Evolutionary conservation across 768 basidiomycete genomes (phyloP).

Genomic region (Naganishia randhawae): DNA sequence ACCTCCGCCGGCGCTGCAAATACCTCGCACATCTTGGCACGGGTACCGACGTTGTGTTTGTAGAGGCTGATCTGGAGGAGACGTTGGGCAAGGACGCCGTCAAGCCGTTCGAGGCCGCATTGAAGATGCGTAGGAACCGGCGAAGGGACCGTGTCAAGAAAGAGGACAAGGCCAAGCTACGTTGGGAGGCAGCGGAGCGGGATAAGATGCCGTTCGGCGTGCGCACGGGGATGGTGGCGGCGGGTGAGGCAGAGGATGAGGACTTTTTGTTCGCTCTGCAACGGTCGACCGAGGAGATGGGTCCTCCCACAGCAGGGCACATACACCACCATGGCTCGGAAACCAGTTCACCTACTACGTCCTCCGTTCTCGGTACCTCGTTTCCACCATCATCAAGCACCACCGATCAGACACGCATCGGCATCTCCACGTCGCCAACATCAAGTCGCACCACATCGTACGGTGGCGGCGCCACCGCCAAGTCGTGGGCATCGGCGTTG

Average conservation of each 20-base stretch:
- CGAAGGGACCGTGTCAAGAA: slow-evolving; percentile 77
- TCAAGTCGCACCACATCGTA: neutral
- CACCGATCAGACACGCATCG: neutral
- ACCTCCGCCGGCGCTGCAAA: slow-evolving; percentile 88
- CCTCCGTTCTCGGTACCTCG: slow-evolving; percentile 26
- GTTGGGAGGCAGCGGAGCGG: slow-evolving; percentile 69
- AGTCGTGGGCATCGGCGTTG: slow-evolving; percentile 22
- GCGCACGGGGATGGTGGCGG: slow-evolving; percentile 11
- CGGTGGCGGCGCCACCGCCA: slow-evolving; percentile 21
- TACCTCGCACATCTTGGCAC: slow-evolving; percentile 90
- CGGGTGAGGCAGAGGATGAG: slow-evolving; percentile 33
- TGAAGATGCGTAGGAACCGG: slow-evolving; percentile 68
- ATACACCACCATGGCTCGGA: neutral
- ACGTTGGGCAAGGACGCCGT: slow-evolving; percentile 74
- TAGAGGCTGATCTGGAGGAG: slow-evolving; percentile 75
- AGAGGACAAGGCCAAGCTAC: slow-evolving; percentile 76
- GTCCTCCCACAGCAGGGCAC: neutral
- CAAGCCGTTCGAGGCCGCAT: slow-evolving; percentile 74
- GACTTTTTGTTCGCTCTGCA: slow-evolving; percentile 45
- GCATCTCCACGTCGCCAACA: slow-evolving; percentile 6
- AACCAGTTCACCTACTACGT: slow-evolving; percentile 25
- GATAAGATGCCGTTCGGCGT: slow-evolving; percentile 54
- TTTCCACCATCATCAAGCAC: slow-evolving; percentile 14
- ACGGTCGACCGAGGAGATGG: slow-evolving; percentile 37
- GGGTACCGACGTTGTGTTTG: slow-evolving; percentile 85